Conservation (phyloP, 2,329 filamentous ascomycete genomes). For the Hypoxylon sp. region DNA sequence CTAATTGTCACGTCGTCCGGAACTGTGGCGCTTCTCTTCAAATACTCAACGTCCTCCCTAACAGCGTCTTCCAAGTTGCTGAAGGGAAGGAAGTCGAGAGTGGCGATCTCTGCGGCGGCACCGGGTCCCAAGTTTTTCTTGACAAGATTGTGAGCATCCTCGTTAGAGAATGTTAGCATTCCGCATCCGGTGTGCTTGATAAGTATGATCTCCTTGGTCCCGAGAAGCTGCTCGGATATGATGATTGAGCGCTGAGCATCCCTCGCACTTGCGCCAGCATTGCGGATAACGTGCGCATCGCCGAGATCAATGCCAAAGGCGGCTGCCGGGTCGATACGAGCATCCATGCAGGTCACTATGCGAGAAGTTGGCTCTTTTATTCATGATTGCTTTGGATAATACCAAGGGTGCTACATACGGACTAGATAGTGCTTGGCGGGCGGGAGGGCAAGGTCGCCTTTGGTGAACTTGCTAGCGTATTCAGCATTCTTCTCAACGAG, state of each 20-base stretch:
- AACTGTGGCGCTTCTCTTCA: slow-evolving; percentile 73
- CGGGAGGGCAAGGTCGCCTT: slow-evolving; percentile 76
- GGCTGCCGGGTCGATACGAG: slow-evolving; percentile 76
- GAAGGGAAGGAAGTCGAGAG: slow-evolving; percentile 77
- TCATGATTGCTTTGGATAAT: not conserved
- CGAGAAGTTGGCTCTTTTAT: slow-evolving; percentile 9
- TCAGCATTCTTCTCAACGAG: slow-evolving; percentile 70
- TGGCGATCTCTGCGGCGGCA: slow-evolving; percentile 62
- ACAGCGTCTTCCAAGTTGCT: slow-evolving; percentile 75
- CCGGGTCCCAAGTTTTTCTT: slow-evolving; percentile 70
- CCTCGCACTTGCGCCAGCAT: slow-evolving; percentile 76
- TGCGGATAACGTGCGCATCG: slow-evolving; percentile 84
- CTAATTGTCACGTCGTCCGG: slow-evolving; percentile 72
- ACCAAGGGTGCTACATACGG: slow-evolving; percentile 59
- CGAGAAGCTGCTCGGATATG: slow-evolving; percentile 84
- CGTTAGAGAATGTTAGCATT: slow-evolving; percentile 78
- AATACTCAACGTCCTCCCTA: slow-evolving; percentile 73
- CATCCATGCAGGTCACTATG: slow-evolving; percentile 85
- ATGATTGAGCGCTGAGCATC: slow-evolving; percentile 82
- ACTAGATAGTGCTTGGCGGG: slow-evolving; percentile 79
- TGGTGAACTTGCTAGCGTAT: slow-evolving; percentile 73
- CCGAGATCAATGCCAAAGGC: slow-evolving; percentile 80
- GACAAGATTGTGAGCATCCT: slow-evolving; percentile 69
- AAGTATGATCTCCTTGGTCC: slow-evolving; percentile 80
- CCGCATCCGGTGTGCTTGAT: slow-evolving; percentile 83